phyloP scores from a whole-genome alignment of 176 grass and related monocot species.

The Oryza officinalis region DNA sequence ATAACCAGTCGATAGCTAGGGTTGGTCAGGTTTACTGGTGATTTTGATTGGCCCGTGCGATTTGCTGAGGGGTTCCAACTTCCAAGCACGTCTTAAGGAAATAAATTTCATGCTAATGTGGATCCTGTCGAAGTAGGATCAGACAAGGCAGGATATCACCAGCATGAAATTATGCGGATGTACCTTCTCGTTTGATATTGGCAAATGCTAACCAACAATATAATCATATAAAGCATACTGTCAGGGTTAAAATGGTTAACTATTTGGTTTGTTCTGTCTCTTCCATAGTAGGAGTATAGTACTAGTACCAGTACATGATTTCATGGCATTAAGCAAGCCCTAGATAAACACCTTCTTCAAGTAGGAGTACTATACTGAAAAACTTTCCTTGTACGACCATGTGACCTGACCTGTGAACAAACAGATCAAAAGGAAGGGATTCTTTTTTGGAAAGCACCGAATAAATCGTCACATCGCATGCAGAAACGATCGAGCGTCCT shows the following conservation, averaged over 20 bases:
- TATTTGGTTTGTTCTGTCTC: neutral
- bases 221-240: neutral
- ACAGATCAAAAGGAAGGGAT: neutral
- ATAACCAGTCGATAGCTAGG: neutral
- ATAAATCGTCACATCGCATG: neutral
- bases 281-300: too few species aligned
- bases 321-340: neutral
- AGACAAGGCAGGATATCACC: neutral
- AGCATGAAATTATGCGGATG: neutral
- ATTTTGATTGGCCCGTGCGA: neutral
- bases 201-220: neutral
- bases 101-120: neutral
- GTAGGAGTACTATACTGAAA: neutral
- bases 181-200: neutral
- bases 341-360: neutral
- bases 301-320: too few species aligned
- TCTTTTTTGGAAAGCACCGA: neutral
- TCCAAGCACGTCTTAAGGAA: too few species aligned
- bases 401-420: neutral
- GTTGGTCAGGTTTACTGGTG: neutral
- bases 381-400: neutral
- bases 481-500: neutral
- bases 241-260: neutral
- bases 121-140: neutral
- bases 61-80: neutral